These are phyloP conservation scores for Anthracocystis walkeri DNA, from an alignment of 1,284 basidiomycete genomes.

Conservation along the genomic window DNA sequence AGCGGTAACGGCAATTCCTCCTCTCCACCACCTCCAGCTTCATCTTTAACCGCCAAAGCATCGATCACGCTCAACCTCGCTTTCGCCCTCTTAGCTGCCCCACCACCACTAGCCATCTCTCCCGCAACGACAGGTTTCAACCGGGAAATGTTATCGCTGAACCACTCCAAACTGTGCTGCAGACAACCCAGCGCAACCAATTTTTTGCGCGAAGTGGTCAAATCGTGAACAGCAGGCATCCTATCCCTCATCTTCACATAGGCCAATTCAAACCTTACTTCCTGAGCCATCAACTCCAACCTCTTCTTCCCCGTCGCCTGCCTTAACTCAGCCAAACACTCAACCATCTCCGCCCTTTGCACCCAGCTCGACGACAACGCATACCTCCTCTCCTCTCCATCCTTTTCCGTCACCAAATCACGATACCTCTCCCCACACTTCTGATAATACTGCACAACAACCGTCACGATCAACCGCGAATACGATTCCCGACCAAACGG, in stretches of 20 bases:
- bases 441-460: slow-evolving; percentile 96
- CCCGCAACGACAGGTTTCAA: slow-evolving; percentile 69
- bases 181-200: slow-evolving; percentile 82
- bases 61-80: slow-evolving; percentile 47
- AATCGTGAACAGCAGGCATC: slow-evolving; percentile 70
- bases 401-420: slow-evolving; percentile 74
- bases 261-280: slow-evolving; percentile 44
- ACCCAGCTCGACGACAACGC: slow-evolving; percentile 61
- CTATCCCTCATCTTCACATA: slow-evolving; percentile 18
- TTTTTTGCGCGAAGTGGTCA: slow-evolving; percentile 82
- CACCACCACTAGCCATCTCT: slow-evolving; percentile 12
- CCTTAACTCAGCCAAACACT: slow-evolving; percentile 77
- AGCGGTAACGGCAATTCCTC: slow-evolving; percentile 54
- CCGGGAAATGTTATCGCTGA: slow-evolving; percentile 48
- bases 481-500: slow-evolving; percentile 90
- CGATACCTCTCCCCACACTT: slow-evolving; percentile 89
- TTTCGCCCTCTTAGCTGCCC: slow-evolving; percentile 20
- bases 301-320: slow-evolving; percentile 9
- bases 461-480: slow-evolving; percentile 90
- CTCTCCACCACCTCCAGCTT: neutral
- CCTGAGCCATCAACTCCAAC: slow-evolving; percentile 48
- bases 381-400: slow-evolving; percentile 1
- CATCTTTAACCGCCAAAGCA: slow-evolving; percentile 6
- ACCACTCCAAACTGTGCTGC: slow-evolving; percentile 77
- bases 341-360: slow-evolving; percentile 77